phyloP scores from a whole-genome alignment of 139 green algal species.

The Chlorella sorokiniana region DNA sequence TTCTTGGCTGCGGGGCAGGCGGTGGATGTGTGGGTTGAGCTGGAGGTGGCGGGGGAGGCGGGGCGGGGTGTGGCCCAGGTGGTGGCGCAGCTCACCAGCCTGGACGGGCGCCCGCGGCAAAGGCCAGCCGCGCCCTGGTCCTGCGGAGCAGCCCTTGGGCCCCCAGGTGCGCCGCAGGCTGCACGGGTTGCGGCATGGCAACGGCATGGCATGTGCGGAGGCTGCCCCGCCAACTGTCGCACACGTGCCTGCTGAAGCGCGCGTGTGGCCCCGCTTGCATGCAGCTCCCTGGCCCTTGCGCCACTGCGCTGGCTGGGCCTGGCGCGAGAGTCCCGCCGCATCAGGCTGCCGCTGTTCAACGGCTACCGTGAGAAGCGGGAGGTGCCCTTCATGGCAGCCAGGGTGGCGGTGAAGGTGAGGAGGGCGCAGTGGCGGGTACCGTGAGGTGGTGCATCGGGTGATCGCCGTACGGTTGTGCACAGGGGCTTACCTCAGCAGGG shows the following conservation, averaged over 20 bases:
- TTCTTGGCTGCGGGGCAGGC: constrained; percentile 41
- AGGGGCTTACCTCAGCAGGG: no score
- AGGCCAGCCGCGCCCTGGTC: constrained; percentile 34
- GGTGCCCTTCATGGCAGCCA: constrained; percentile 40
- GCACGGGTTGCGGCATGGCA: no score
- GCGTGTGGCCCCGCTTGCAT: background rate
- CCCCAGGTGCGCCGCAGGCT: constrained; percentile 1
- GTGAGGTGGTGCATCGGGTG: no score
- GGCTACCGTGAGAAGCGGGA: constrained; percentile 35
- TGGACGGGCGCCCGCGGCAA: constrained; percentile 27
- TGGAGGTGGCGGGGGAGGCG: constrained; percentile 28
- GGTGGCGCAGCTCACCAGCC: constrained; percentile 35
- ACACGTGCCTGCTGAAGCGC: background rate
- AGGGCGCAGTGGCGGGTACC: no score
- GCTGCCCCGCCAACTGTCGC: background rate
- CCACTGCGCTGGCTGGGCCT: constrained; percentile 37
- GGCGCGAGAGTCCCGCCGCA: background rate
- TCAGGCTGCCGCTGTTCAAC: constrained; percentile 47
- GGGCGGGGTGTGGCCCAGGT: constrained; percentile 35
- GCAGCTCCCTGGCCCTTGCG: background rate
- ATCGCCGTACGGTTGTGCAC: no score
- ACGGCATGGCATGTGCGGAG: no score
- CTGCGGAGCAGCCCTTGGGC: constrained; percentile 18
- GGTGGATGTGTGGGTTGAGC: constrained; percentile 57
- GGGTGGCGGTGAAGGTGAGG: constrained; percentile 35